phyloP scores from a whole-genome alignment of 257 asterid genomes.

The Handroanthus guayacan region DNA sequence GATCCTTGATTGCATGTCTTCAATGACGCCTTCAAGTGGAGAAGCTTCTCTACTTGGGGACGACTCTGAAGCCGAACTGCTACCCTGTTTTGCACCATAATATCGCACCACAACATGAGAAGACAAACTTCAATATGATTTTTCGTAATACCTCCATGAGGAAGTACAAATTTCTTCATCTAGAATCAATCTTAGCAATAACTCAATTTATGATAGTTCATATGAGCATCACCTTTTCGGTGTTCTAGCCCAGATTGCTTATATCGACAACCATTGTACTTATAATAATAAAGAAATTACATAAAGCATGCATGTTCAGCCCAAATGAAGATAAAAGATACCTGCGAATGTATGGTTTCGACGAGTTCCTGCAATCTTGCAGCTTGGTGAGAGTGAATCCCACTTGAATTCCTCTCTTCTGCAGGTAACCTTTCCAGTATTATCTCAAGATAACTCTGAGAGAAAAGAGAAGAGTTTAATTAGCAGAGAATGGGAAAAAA shows the following conservation, averaged over 20 bases:
- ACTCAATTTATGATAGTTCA: neutral
- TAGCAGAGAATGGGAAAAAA: constrained; percentile 8
- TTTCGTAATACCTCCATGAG: neutral
- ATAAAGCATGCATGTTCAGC: too few relatives aligned
- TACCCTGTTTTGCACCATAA: constrained; percentile 59
- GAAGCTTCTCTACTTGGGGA: constrained; percentile 85
- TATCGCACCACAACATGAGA: constrained; percentile 25
- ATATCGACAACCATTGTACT: too few relatives aligned
- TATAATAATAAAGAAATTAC: too few relatives aligned
- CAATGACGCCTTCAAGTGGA: constrained; percentile 74
- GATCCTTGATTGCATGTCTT: constrained; percentile 91
- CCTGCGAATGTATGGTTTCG: constrained; percentile 90
- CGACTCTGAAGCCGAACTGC: constrained; percentile 83
- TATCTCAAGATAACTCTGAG: constrained; percentile 92
- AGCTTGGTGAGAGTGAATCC: constrained; percentile 89
- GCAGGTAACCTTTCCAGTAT: constrained; percentile 79
- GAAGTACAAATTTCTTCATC: neutral
- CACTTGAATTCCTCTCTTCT: constrained; percentile 68
- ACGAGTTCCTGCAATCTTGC: constrained; percentile 92
- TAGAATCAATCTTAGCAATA: neutral
- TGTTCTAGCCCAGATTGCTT: neutral
- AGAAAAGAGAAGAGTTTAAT: constrained; percentile 36
- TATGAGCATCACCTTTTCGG: neutral
- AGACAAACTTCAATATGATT: neutral
- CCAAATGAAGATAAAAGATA: constrained; percentile 24